Conservation (phyloP, 78 protist species). For the Diacronema lutheri region DNA sequence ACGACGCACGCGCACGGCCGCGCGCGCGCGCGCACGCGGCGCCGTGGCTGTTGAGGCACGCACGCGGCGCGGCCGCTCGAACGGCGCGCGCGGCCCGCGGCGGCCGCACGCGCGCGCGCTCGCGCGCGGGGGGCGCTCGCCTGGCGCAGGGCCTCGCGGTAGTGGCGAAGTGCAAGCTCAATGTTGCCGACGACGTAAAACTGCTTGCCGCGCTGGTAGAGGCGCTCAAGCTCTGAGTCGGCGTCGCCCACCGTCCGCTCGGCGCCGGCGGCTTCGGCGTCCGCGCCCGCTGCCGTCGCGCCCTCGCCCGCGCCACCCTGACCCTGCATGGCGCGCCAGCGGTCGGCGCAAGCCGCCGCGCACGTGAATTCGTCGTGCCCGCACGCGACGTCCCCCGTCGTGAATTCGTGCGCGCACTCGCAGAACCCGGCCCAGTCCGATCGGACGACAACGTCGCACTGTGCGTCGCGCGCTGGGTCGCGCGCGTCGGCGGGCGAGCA, state of each 20-base stretch:
- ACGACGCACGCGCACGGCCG: no score
- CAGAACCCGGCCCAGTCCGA: not conserved
- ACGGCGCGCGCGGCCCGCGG: no score
- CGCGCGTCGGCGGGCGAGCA: not conserved
- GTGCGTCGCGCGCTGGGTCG: not conserved
- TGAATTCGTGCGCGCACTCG: not conserved
- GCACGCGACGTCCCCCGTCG: not conserved
- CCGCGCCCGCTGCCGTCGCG: not conserved
- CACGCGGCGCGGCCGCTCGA: no score
- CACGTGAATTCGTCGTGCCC: not conserved
- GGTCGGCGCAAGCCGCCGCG: not conserved
- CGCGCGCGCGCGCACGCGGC: no score
- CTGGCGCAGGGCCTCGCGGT: not conserved
- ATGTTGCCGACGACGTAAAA: constrained; percentile 13
- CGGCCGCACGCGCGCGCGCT: no score
- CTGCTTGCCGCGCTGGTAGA: not conserved
- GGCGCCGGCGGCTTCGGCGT: no score
- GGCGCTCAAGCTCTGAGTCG: not conserved
- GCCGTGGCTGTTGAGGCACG: no score
- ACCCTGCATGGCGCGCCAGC: not conserved
- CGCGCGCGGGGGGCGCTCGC: no score
- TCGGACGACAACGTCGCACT: not conserved
- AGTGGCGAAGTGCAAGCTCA: constrained; percentile 17
- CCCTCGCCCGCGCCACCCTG: not conserved
- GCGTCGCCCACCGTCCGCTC: not conserved